Evolutionary conservation across 805 yeast genomes (phyloP).

Genomic region (Kuraishia piskuri): DNA sequence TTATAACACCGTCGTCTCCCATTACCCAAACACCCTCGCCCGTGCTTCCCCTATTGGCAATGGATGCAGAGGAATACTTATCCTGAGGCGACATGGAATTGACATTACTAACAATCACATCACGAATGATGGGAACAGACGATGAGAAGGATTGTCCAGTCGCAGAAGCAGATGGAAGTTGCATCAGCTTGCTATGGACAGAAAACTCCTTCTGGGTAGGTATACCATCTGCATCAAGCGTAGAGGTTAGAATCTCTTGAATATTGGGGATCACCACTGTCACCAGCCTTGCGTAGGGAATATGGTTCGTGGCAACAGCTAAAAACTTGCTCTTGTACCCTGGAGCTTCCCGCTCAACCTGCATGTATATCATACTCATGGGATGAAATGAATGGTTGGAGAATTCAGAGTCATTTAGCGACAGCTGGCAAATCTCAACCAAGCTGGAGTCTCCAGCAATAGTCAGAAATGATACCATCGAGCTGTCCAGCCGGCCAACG

Average conservation of each 20-base stretch:
- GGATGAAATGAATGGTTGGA: slow-evolving; percentile 57
- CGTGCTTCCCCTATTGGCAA: slow-evolving; percentile 18
- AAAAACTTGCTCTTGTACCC: slow-evolving; percentile 19
- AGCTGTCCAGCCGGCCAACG: slow-evolving; percentile 52
- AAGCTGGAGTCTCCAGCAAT: slow-evolving; percentile 12
- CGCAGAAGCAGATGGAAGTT: slow-evolving; percentile 2
- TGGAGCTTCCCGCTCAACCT: neutral
- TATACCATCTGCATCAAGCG: slow-evolving; percentile 1
- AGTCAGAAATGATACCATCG: slow-evolving; percentile 41
- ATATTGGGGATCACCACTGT: slow-evolving; percentile 37
- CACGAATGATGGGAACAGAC: slow-evolving; percentile 20
- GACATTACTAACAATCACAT: slow-evolving; percentile 30
- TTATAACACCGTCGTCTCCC: slow-evolving; percentile 59
- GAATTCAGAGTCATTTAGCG: slow-evolving; percentile 69
- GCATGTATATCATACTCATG: slow-evolving; percentile 28
- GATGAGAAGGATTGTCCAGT: slow-evolving; percentile 15
- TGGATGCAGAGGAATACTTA: slow-evolving; percentile 44
- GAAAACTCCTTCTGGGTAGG: neutral
- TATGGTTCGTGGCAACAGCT: slow-evolving; percentile 68
- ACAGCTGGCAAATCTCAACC: slow-evolving; percentile 33
- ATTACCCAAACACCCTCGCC: slow-evolving; percentile 51
- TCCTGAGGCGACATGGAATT: slow-evolving; percentile 60
- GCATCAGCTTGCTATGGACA: slow-evolving; percentile 2
- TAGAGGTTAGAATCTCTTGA: neutral
- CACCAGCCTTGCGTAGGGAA: slow-evolving; percentile 67